Evolutionary conservation across 208 protist genomes (phyloP), one percentile per base, ranked within the genome.

Genomic region (Acanthamoeba comandoni): DNA sequence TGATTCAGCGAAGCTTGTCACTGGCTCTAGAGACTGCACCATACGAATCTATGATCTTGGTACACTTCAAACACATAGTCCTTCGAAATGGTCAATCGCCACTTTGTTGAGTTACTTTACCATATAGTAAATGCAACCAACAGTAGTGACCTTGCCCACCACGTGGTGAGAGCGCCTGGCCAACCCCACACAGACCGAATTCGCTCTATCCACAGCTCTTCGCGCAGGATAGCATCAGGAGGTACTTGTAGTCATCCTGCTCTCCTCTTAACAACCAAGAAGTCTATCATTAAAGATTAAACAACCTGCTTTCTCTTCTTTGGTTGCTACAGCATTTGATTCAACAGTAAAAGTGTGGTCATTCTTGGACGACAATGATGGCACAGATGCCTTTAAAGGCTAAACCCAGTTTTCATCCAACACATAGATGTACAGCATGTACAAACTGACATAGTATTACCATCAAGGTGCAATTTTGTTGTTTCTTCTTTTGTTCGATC

Each of bases 11-110:
- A 85, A 85, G 53, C 75, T 85, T 9, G 75, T 85, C 12, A 85
- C 52, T 31, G 75, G 75, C 15, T 64, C 51, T 39, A 22, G 75
- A 85, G 75, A 85, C 22, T 85, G 75, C 75, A 85, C 75, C 53
- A 85, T 85, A 22, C 39, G 75, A 19, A 35, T 85, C 8, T 85
- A 39, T 17, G 29, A 85, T 26, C 75, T 85, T 29, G 48, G 24
- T 19, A 17, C n/a, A 4, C 69, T 77, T 49, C 39, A 49, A 49
- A 13, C 26, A n/a, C 39, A 24, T 17, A 60, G 53, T 12, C 53
- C 53, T 60, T 60, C 17, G 53, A 12, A 60, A 12, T 60, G 53
- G 15, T 12, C 53, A 60, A 12, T 60, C 17, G 53, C 11, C 22
- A 64, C 58, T 15, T 29, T 4, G 26, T 15, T 75, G 26, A 75